Evolutionary conservation across 805 yeast genomes (phyloP).

Genomic region (Hanseniaspora taiwanica): DNA sequence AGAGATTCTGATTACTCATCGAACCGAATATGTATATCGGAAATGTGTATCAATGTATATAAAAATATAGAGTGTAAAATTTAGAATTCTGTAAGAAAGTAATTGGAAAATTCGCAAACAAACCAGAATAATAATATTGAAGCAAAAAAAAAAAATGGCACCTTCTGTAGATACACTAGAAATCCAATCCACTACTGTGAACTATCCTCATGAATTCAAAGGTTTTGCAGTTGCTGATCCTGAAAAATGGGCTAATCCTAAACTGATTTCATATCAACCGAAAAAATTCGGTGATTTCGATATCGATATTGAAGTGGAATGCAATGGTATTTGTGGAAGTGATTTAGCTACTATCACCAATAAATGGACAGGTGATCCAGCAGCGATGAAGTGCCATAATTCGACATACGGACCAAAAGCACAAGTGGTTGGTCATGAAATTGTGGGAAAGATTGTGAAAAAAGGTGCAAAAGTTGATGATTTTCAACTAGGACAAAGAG

Average conservation of each 20-base stretch:
- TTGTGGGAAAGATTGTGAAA: conserved; percentile 22
- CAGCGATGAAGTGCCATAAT: conserved; percentile 23
- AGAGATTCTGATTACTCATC: too few relatives aligned
- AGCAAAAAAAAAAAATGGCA: not conserved
- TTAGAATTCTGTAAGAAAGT: too few relatives aligned
- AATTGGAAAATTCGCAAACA: too few relatives aligned
- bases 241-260: conserved; percentile 40
- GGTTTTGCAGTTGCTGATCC: conserved; percentile 40
- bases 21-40: too few relatives aligned
- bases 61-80: too few relatives aligned
- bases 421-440: conserved; percentile 22
- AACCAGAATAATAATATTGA: too few relatives aligned
- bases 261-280: conserved; percentile 34
- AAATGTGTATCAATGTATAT: too few relatives aligned
- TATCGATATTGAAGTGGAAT: conserved; percentile 41
- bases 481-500: conserved; percentile 34
- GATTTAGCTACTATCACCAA: conserved; percentile 35
- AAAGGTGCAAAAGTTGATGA: conserved; percentile 26
- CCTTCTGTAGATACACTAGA: not conserved
- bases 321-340: conserved; percentile 52
- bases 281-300: conserved; percentile 31
- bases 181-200: conserved; percentile 12
- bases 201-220: conserved; percentile 42
- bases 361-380: conserved; percentile 35
- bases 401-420: conserved; percentile 21